Percentiles rank a stretch among this genome's conserved stretches.
Evolutionary conservation across 192 early-diverging fungal genomes (phyloP).

Genomic region (Pilobolus umbonatus): DNA sequence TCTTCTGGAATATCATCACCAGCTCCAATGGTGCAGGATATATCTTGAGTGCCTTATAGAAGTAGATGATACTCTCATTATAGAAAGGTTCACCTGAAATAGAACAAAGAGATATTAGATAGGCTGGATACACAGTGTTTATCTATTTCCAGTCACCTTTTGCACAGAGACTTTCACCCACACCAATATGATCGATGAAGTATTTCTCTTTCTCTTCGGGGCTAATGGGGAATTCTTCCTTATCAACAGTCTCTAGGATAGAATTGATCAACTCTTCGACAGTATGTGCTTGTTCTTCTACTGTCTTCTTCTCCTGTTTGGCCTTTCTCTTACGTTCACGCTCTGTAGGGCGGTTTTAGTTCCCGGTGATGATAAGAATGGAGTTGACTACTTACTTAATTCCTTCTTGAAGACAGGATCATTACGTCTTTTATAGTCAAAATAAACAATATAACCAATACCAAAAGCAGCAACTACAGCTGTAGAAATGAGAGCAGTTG

Average conservation of each 20-base stretch:
- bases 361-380: neutral
- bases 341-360: conserved; percentile 19
- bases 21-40: conserved; percentile 93
- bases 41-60: conserved; percentile 90
- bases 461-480: conserved; percentile 59
- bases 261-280: conserved; percentile 45
- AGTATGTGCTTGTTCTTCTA: conserved; percentile 33
- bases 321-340: conserved; percentile 62
- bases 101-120: neutral
- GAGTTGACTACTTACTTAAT: conserved; percentile 51
- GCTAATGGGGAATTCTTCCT: conserved; percentile 72
- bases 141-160: conserved; percentile 47
- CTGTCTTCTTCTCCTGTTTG: conserved; percentile 47
- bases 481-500: conserved; percentile 36
- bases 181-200: conserved; percentile 84
- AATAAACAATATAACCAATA: conserved; percentile 82
- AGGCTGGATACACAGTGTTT: neutral
- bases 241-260: conserved; percentile 53
- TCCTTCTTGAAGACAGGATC: conserved; percentile 83
- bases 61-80: conserved; percentile 74
- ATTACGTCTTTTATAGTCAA: conserved; percentile 88
- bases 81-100: conserved; percentile 53
- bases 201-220: conserved; percentile 84
- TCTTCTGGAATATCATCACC: conserved; percentile 93
- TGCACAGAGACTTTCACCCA: conserved; percentile 75